These are phyloP conservation scores for Chalciporus chontae DNA, from an alignment of 768 basidiomycete species.

Conservation along the genomic window DNA sequence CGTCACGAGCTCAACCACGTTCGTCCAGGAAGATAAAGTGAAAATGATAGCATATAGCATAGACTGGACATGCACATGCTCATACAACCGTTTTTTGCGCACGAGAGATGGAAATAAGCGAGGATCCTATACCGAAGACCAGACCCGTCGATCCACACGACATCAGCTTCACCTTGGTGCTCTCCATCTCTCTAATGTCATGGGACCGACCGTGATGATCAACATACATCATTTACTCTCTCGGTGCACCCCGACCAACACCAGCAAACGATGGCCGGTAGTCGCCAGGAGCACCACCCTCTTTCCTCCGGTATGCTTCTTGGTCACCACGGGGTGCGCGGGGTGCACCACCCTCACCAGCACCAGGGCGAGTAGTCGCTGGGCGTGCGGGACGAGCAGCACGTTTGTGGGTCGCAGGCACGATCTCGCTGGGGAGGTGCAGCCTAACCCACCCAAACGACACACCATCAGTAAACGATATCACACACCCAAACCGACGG, in stretches of 20 bases:
- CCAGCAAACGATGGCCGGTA: constrained; percentile 87
- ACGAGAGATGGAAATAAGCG: background rate
- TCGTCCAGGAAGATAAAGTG: background rate
- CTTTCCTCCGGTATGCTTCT: constrained; percentile 88
- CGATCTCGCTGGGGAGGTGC: constrained; percentile 93
- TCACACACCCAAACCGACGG: background rate
- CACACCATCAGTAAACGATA: background rate
- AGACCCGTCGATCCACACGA: constrained; percentile 1
- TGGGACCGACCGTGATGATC: background rate
- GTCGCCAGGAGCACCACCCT: constrained; percentile 82
- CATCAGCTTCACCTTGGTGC: background rate
- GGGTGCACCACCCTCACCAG: constrained; percentile 76
- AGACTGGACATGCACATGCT: constrained; percentile 28
- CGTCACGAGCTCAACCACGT: no score
- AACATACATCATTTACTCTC: constrained; percentile 42
- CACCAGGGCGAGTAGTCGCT: constrained; percentile 66
- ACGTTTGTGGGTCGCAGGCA: constrained; percentile 97
- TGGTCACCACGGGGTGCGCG: constrained; percentile 86
- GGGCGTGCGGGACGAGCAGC: constrained; percentile 84
- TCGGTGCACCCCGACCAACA: constrained; percentile 84
- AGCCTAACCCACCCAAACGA: constrained; percentile 51
- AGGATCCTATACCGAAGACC: background rate
- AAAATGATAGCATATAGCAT: constrained; percentile 23
- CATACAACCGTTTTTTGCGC: constrained; percentile 23
- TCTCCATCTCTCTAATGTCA: background rate